A percentile compares a stretch with the other conserved stretches of the same genome.
Conservation (phyloP, 768 basidiomycete species). For the Boletellus ananiceps region DNA sequence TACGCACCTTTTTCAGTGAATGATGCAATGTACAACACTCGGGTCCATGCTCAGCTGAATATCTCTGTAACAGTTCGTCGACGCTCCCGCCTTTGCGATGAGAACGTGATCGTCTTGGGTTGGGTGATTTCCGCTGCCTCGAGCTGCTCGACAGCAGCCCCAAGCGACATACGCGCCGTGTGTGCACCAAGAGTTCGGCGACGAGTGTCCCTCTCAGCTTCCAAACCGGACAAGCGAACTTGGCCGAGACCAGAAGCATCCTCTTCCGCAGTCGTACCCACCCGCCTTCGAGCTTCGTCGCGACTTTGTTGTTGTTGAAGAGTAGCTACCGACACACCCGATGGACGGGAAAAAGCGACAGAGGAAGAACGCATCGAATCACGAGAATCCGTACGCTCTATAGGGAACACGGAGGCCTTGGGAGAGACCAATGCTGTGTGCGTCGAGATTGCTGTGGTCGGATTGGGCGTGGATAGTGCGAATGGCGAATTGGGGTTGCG, state of each 20-base stretch:
- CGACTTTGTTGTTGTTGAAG: slow-evolving; percentile 50
- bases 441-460: slow-evolving; percentile 64
- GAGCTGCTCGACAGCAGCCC: slow-evolving; percentile 28
- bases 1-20: slow-evolving; percentile 18
- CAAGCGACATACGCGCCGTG: slow-evolving; percentile 45
- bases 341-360: slow-evolving; percentile 64
- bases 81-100: slow-evolving; percentile 37
- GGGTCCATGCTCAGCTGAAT: slow-evolving; percentile 27
- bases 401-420: slow-evolving; percentile 25
- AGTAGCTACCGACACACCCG: slow-evolving; percentile 49
- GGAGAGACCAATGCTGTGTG: slow-evolving; percentile 57
- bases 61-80: slow-evolving; percentile 50
- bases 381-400: slow-evolving; percentile 47
- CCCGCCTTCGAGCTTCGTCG: slow-evolving; percentile 34
- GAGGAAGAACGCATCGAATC: slow-evolving; percentile 39
- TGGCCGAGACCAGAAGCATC: slow-evolving; percentile 21
- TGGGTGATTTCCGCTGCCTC: slow-evolving; percentile 33
- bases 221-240: slow-evolving; percentile 39
- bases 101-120: slow-evolving; percentile 34
- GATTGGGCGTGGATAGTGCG: slow-evolving; percentile 47
- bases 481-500: slow-evolving; percentile 41
- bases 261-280: slow-evolving; percentile 25
- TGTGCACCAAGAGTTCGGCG: slow-evolving; percentile 36
- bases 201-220: slow-evolving; percentile 47
- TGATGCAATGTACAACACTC: slow-evolving; percentile 10